phyloP scores from a whole-genome alignment of 768 basidiomycete species.

The Leucosporidium scottii region DNA sequence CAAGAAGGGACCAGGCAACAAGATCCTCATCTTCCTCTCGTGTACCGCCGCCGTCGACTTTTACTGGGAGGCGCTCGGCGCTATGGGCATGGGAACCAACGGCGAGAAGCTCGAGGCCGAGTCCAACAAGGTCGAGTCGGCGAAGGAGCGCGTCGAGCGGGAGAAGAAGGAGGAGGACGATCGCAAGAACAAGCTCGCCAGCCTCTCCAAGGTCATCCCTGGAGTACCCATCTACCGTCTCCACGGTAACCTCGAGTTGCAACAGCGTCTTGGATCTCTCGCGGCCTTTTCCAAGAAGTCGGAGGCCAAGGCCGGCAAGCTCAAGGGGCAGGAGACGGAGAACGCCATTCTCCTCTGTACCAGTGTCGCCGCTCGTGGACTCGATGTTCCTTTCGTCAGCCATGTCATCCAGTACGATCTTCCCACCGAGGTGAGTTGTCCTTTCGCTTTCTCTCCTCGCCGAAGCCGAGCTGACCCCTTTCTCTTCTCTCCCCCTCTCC shows the following conservation, averaged over 20 bases:
- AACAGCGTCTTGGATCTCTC: slow-evolving; percentile 72
- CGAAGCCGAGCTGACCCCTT: background rate
- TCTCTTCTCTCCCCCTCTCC: background rate
- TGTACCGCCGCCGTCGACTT: slow-evolving; percentile 98
- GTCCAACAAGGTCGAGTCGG: slow-evolving; percentile 32
- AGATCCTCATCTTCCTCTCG: slow-evolving; percentile 90
- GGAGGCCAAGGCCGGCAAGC: slow-evolving; percentile 37
- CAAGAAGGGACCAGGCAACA: slow-evolving; percentile 47
- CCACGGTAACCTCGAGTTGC: slow-evolving; percentile 82
- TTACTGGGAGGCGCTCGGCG: slow-evolving; percentile 78
- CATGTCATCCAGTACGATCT: slow-evolving; percentile 95
- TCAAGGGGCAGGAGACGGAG: slow-evolving; percentile 38
- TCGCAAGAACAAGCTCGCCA: slow-evolving; percentile 49
- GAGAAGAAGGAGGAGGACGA: slow-evolving; percentile 7
- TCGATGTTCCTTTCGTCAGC: slow-evolving; percentile 88
- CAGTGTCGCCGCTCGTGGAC: slow-evolving; percentile 94
- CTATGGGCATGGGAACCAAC: slow-evolving; percentile 57
- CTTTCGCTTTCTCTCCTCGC: background rate
- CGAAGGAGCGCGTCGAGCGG: slow-evolving; percentile 36
- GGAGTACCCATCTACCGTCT: slow-evolving; percentile 74
- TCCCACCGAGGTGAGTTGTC: slow-evolving; percentile 64
- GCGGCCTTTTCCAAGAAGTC: slow-evolving; percentile 59
- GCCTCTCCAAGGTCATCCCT: slow-evolving; percentile 69
- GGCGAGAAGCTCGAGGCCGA: slow-evolving; percentile 26
- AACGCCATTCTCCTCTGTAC: slow-evolving; percentile 85